Evolutionary conservation across 2,329 filamentous ascomycete genomes (phyloP), one percentile per base, ranked within the genome.

Genomic region (Exophiala oligosperma): DNA sequence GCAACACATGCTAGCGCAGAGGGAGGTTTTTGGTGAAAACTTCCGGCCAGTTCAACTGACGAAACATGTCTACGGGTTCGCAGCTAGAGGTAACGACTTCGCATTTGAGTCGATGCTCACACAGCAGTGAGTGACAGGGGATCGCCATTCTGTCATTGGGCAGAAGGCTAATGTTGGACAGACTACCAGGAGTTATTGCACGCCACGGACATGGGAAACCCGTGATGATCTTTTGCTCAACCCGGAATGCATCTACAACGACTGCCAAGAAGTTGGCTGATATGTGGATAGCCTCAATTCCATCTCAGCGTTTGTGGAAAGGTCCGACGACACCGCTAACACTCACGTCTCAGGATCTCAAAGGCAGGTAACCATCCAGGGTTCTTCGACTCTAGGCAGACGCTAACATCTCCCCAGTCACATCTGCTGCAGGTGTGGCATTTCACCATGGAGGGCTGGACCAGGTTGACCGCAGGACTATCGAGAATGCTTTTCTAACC

Each of bases 381-480:
- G n/a, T 23, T n/a, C 11, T 43, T 11, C 40, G 21, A 11, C 14
- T 5, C 40, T 17, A 17, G 40, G 23, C 26, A 32, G 49, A 44
- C 46, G 38, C 79, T 2, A 70, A 76, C 17, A 63, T 17, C 62
- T 26, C 14, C 32, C 17, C 40, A 52, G 21, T 17, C 9, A 43
- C 17, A 77, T 79, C 74, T 6, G 59, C 70, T 17, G 75, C 81
- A 12, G 90, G 90, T 3, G 88, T 95, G 29, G 88, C 89, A 1
- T 93, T 91, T 63, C 91, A 96, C 69, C 90, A 96, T 73, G 91
- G 88, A 21, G 91, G 90, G 0, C 79, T 96, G 21, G 83, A 86
- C 48, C 64, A 72, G 0, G 72, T 79, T 28, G 91, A 95, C 70
- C 82, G 90, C 49, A 74, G 78, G 40, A 77, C 81, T 1, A 77